These are phyloP conservation scores for Rhynchosporium secalis DNA, from an alignment of 2,329 filamentous ascomycete genomes.

Conservation along the genomic window DNA sequence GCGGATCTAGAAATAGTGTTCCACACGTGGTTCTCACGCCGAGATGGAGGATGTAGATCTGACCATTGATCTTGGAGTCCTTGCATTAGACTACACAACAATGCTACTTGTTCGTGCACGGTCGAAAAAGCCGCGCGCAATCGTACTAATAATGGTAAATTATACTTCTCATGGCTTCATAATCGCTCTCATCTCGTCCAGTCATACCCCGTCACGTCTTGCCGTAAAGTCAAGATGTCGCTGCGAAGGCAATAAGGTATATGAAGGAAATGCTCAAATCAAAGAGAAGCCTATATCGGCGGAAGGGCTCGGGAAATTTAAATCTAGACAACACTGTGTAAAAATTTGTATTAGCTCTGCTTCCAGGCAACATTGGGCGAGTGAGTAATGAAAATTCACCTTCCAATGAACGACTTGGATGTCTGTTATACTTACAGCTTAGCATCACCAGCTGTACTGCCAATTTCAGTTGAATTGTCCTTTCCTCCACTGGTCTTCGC, in stretches of 20 bases:
- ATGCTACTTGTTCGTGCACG: too few relatives aligned
- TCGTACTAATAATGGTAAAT: too few relatives aligned
- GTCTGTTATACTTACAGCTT: slow-evolving; percentile 24
- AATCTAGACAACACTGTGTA: slow-evolving; percentile 30
- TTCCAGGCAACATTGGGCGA: background rate
- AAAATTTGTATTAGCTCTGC: background rate
- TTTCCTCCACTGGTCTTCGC: slow-evolving; percentile 39
- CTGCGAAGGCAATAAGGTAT: slow-evolving; percentile 16
- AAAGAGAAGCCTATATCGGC: background rate
- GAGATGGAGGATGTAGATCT: too few relatives aligned
- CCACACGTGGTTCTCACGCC: too few relatives aligned
- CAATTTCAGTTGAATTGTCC: slow-evolving; percentile 29
- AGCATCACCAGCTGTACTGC: slow-evolving; percentile 28
- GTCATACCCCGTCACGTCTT: background rate
- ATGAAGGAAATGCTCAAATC: slow-evolving; percentile 16
- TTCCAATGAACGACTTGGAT: background rate
- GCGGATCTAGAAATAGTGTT: too few relatives aligned
- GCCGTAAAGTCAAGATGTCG: slow-evolving; percentile 10
- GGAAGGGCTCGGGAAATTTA: background rate
- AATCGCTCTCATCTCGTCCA: background rate
- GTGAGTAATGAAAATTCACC: background rate
- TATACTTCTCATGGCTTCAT: too few relatives aligned
- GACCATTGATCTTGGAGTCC: too few relatives aligned
- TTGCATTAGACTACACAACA: too few relatives aligned
- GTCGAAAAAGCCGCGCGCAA: too few relatives aligned